Evolutionary conservation across 495 filamentous ascomycete genomes (phyloP).

Genomic region (Parmelia sp.): DNA sequence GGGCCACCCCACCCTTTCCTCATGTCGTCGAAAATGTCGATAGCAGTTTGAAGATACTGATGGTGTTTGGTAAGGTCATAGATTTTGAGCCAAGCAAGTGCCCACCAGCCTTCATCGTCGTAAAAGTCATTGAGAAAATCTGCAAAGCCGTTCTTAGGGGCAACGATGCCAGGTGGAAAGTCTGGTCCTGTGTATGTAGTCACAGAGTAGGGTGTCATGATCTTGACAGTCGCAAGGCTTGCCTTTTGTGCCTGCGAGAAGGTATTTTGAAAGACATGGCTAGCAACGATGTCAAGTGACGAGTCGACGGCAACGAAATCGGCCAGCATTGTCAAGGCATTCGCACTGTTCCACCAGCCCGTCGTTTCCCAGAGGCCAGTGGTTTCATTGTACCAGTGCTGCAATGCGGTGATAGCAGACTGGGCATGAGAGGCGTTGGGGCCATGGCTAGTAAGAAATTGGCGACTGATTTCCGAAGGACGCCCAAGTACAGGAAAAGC

Average conservation of each 20-base stretch:
- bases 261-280: constrained; percentile 33
- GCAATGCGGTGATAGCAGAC: constrained; percentile 45
- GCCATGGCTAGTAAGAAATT: neutral
- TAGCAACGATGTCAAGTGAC: constrained; percentile 13
- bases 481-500: neutral
- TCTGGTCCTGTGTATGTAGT: constrained; percentile 28
- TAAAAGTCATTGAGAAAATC: constrained; percentile 59
- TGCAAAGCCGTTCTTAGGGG: constrained; percentile 32
- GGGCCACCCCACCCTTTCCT: constrained; percentile 45
- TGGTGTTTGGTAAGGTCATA: constrained; percentile 54
- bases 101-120: constrained; percentile 73
- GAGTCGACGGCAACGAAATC: constrained; percentile 51
- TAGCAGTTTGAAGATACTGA: constrained; percentile 49
- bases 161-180: constrained; percentile 9
- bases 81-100: constrained; percentile 56
- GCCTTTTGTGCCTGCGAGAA: constrained; percentile 30
- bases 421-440: constrained; percentile 34
- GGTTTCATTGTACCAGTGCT: constrained; percentile 54
- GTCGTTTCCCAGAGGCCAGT: constrained; percentile 60
- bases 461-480: neutral
- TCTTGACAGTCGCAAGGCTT: constrained; percentile 28
- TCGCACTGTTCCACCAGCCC: constrained; percentile 75
- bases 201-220: constrained; percentile 16
- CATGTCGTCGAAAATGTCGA: constrained; percentile 57
- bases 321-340: constrained; percentile 56